These are phyloP conservation scores for Cyathus striatus DNA, from an alignment of 768 basidiomycete genomes.

Conservation along the genomic window DNA sequence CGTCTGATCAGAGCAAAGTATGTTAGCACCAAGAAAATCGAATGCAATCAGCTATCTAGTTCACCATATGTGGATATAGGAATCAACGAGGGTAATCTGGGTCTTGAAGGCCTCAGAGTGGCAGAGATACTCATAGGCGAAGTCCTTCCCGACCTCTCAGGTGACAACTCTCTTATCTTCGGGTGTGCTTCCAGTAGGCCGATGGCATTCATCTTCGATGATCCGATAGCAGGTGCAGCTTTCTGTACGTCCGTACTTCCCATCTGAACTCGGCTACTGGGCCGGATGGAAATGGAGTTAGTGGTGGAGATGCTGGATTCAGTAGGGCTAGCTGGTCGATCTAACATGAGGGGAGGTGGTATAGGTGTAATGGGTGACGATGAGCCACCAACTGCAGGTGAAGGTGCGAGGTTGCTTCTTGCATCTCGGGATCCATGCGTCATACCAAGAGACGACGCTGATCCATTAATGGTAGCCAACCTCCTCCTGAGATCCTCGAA, in stretches of 20 bases:
- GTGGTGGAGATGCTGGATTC: slow-evolving; percentile 75
- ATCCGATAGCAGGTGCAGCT: slow-evolving; percentile 85
- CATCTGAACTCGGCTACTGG: slow-evolving; percentile 59
- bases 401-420: slow-evolving; percentile 3
- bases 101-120: slow-evolving; percentile 42
- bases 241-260: slow-evolving; percentile 76
- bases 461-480: slow-evolving; percentile 71
- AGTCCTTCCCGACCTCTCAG: slow-evolving; percentile 70
- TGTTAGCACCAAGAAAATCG: not conserved
- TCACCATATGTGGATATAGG: slow-evolving; percentile 75
- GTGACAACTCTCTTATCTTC: slow-evolving; percentile 61
- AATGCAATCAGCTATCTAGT: slow-evolving; percentile 18
- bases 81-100: slow-evolving; percentile 45
- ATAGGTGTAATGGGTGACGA: slow-evolving; percentile 19
- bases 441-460: slow-evolving; percentile 56
- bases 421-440: slow-evolving; percentile 18
- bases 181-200: slow-evolving; percentile 79
- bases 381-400: slow-evolving; percentile 11
- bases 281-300: slow-evolving; percentile 57
- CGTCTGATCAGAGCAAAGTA: slow-evolving; percentile 46
- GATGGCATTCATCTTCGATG: slow-evolving; percentile 76
- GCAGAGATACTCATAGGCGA: slow-evolving; percentile 68
- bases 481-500: slow-evolving; percentile 78
- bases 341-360: slow-evolving; percentile 24
- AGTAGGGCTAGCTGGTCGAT: slow-evolving; percentile 73